Base-by-base conservation (phyloP, 2,329 filamentous ascomycete species). In the Cladosporium sp. region DNA sequence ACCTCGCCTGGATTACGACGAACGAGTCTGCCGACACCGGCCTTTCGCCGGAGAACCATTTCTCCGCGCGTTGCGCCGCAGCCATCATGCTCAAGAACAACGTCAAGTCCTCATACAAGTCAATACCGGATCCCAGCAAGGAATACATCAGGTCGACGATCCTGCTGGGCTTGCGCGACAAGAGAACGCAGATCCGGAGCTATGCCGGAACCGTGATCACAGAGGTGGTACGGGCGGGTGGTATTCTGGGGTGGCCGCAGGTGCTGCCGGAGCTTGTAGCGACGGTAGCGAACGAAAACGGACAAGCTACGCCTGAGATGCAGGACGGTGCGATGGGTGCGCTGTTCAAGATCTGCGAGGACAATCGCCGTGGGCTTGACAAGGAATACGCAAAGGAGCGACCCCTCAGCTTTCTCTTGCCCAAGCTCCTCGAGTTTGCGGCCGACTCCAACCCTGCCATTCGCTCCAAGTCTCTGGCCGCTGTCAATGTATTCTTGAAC, bases 71-170 rank as follows among this genome's bases (percentile, higher is more conserved):
- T 57, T 88, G 88, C 54, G 88, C 92, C 9, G 91, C 92, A 20
- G 91, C 88, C 50, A 84, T 97, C 64, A 93, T 96, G 82, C 79
- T 99, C 58, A 99, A 97, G 75, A 97, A 96, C 71, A 90, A 95
- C 66, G 80, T 97, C 68, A 86, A 82, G 65, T 73, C 80, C 42
- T 78, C 83, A 37, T 92, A 88, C 75, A 87, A 86, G 67, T 76
- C 81, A 51, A 89, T 96, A 55, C 79, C 89, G 47, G 83, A 87
- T 44, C 68, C 77, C 36, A 92, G 85, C 65, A 75, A 95, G 59
- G 73, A 77, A 24, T 85, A 95, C 64, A 83, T 97, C 68, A 89
- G 88, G 68, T 81, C 88, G 45, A 83, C 88, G 29, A 81, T 95
- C 11, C 80, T 95, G 50, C 70, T 86, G 54, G 86, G 86, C 12